phyloP scores from a whole-genome alignment of 176 grass and related monocot species.

The Aegilops tauschii region DNA sequence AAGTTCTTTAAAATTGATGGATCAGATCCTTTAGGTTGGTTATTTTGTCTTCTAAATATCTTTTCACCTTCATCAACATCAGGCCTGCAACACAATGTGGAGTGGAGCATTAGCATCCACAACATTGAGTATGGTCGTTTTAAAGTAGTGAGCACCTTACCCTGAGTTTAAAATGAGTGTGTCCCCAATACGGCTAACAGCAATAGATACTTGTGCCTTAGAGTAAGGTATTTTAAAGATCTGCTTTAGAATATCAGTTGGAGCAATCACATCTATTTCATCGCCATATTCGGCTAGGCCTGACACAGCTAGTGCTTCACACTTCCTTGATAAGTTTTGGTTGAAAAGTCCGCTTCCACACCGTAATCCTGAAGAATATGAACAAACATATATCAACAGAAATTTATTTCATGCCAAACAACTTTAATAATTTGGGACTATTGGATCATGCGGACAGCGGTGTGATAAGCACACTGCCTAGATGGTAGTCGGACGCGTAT shows the following conservation, averaged over 20 bases:
- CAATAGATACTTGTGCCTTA: constrained; percentile 91
- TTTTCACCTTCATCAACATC: constrained; percentile 99
- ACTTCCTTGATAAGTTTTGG: constrained; percentile 96
- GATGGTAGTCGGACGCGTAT: neutral
- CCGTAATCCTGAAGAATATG: constrained; percentile 57
- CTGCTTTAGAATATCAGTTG: constrained; percentile 94
- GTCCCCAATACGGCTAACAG: constrained; percentile 90
- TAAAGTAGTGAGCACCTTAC: constrained; percentile 38
- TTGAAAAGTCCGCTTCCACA: constrained; percentile 55
- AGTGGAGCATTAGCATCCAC: constrained; percentile 2
- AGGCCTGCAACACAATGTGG: constrained; percentile 50
- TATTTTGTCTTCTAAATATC: constrained; percentile 84
- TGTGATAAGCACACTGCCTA: neutral
- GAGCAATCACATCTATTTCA: constrained; percentile 91
- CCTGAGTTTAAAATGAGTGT: constrained; percentile 93
- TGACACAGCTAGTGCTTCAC: constrained; percentile 88
- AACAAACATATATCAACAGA: constrained; percentile 10
- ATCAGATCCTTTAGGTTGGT: constrained; percentile 75
- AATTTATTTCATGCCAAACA: constrained; percentile 20
- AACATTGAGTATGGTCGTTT: neutral
- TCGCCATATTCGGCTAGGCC: constrained; percentile 84
- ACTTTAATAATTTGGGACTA: neutral
- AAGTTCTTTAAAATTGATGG: constrained; percentile 97
- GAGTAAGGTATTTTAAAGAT: constrained; percentile 98
- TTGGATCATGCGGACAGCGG: neutral